These are phyloP conservation scores for Diddensiella santjacobensis DNA, from an alignment of 805 yeast genomes.

Conservation along the genomic window DNA sequence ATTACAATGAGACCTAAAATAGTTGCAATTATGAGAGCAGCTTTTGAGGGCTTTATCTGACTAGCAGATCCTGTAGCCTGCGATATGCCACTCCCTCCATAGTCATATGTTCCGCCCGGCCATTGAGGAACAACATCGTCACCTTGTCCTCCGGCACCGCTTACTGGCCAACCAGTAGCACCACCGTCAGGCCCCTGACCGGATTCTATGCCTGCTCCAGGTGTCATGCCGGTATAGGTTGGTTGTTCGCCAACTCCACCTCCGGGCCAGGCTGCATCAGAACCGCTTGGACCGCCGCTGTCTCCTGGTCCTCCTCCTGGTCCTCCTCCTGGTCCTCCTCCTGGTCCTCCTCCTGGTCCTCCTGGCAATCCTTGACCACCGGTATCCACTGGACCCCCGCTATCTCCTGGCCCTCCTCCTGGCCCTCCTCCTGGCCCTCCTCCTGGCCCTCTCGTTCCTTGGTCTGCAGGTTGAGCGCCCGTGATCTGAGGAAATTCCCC, in stretches of 20 bases:
- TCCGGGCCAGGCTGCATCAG: constrained; percentile 2
- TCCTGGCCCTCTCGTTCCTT: constrained; percentile 3
- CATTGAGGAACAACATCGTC: no score
- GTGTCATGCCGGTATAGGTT: neutral
- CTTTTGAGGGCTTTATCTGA: no score
- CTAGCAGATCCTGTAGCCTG: no score
- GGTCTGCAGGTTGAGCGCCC: neutral
- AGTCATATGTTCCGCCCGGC: no score
- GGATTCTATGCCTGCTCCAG: constrained; percentile 4
- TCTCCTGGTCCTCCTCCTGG: constrained; percentile 8
- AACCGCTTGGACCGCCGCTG: constrained; percentile 1
- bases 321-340: constrained; percentile 7
- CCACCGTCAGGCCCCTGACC: constrained; percentile 4
- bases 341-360: constrained; percentile 9
- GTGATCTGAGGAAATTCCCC: neutral
- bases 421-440: constrained; percentile 4
- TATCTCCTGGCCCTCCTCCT: constrained; percentile 3
- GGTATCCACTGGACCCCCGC: constrained; percentile 8
- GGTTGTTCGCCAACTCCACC: constrained; percentile 41
- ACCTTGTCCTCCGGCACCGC: neutral
- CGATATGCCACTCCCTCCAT: no score
- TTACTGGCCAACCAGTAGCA: constrained; percentile 6
- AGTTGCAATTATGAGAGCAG: no score
- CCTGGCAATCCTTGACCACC: neutral
- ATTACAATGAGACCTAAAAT: no score